phyloP scores from a whole-genome alignment of 2,329 filamentous ascomycete genomes.

The Trichoderma pleuroti region DNA sequence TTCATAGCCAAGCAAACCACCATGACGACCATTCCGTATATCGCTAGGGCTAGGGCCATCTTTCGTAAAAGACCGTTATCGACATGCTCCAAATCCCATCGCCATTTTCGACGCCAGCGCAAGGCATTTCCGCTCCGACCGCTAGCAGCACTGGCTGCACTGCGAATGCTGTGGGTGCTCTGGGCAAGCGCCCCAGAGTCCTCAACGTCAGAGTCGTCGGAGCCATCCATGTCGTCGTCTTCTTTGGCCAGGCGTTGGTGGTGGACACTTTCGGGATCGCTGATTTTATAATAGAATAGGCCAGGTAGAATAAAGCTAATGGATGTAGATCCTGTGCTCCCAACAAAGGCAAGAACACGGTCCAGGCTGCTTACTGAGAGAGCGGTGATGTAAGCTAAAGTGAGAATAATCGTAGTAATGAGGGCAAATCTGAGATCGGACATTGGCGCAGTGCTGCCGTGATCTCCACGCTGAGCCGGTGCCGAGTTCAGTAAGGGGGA shows the following conservation, averaged over 20 bases:
- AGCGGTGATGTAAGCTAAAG: conserved; percentile 80
- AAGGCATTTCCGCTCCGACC: conserved; percentile 35
- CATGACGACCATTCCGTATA: conserved; percentile 89
- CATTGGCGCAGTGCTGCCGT: conserved; percentile 61
- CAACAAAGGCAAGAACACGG: conserved; percentile 90
- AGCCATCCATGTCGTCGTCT: conserved; percentile 76
- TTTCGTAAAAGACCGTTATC: conserved; percentile 65
- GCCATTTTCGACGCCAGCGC: conserved; percentile 55
- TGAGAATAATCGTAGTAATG: conserved; percentile 81
- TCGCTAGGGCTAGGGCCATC: conserved; percentile 68
- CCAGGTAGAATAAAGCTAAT: conserved; percentile 97
- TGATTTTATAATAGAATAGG: conserved; percentile 98
- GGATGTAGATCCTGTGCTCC: conserved; percentile 87
- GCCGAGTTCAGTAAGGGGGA: conserved; percentile 41
- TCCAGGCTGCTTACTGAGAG: conserved; percentile 89
- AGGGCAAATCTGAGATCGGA: conserved; percentile 83
- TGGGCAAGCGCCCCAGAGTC: conserved; percentile 43
- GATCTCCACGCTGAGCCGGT: conserved; percentile 44
- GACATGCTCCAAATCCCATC: conserved; percentile 61
- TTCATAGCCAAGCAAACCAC: conserved; percentile 82
- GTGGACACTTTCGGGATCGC: conserved; percentile 77
- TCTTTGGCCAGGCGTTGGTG: conserved; percentile 87
- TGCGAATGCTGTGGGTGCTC: conserved; percentile 45
- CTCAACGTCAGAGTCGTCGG: conserved; percentile 48
- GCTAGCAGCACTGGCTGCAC: conserved; percentile 37